phyloP scores from a whole-genome alignment of 176 grass and related monocot genomes.

The Zizania latifolia region DNA sequence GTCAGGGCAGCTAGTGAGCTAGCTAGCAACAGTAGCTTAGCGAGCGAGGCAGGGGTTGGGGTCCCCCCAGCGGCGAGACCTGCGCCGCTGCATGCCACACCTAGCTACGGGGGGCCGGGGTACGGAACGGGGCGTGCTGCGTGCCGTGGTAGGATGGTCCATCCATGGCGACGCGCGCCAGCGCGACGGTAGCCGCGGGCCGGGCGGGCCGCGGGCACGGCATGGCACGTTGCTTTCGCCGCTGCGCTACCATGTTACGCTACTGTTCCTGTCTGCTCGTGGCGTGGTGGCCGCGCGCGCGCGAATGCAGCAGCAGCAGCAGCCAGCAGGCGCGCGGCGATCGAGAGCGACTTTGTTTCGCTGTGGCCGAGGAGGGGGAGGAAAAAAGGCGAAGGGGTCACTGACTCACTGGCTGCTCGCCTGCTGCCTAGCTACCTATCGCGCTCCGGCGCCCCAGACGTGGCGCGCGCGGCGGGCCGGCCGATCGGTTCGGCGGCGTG shows the following conservation, averaged over 20 bases:
- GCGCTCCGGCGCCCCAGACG: too few relatives aligned
- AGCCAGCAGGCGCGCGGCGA: too few relatives aligned
- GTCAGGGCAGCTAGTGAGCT: background rate
- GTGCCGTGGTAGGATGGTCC: background rate
- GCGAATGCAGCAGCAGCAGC: too few relatives aligned
- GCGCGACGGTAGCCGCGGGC: background rate
- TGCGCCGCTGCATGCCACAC: background rate
- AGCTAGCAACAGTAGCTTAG: background rate
- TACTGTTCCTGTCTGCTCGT: background rate
- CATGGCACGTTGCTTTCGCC: slow-evolving; percentile 35
- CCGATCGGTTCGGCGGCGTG: too few relatives aligned
- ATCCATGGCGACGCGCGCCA: background rate
- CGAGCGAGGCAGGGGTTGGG: background rate
- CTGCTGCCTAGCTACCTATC: too few relatives aligned
- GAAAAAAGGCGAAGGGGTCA: too few relatives aligned
- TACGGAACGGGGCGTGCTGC: background rate
- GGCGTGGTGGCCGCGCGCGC: too few relatives aligned
- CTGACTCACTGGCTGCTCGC: too few relatives aligned
- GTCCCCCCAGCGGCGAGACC: background rate
- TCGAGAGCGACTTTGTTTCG: too few relatives aligned
- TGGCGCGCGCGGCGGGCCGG: too few relatives aligned
- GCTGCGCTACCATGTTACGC: background rate
- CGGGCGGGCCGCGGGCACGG: too few relatives aligned
- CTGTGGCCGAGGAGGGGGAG: too few relatives aligned
- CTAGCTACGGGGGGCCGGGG: background rate